Evolutionary conservation across 352 stramenopile genomes (phyloP), one percentile per base, ranked within the genome.

Genomic region (Globisporangium parvum): DNA sequence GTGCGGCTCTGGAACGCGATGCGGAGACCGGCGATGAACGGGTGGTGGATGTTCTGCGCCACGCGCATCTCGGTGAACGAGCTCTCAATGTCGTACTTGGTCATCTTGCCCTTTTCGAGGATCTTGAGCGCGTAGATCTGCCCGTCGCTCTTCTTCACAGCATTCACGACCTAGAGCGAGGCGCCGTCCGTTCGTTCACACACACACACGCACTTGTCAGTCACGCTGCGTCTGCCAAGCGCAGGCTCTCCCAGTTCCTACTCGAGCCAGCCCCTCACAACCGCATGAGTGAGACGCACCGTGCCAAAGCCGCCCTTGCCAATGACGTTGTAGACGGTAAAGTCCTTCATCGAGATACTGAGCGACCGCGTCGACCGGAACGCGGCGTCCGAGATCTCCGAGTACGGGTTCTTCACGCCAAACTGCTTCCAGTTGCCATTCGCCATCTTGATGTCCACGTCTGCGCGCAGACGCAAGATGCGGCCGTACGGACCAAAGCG

Each of bases 101-200:
- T 91, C 84, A 96, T 91, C 53, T 91, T 91, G 54, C 75, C 73
- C 59, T 96, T 96, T 49, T 94, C 81, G 60, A 96, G 71, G 49
- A 96, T 93, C 63, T 96, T 96, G 23, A 96, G 69, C n/a, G 87
- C 87, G 58, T 94, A 96, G 48, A 96, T 93, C 51, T 93, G 83
- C 20, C 85, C 85, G 48, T 94, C 86, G 57, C 86, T 93, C 57
- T 94, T 94, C 60, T 94, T 94, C 20, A 95, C 86, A 14, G 85
- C 85, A 55, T 91, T 95, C 65, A 95, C 83, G n/a, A 95, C 67
- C 66, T 74, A 23, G 24, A 51, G 14, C 10, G 23, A 53, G 33
- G 15, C 28, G 12, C 17, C 3, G 26, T 31, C 37, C 37, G 17
- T 14, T 41, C 17, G 37, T 41, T 41, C 37, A 41, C 17, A 41